Evolutionary conservation across 2,329 filamentous ascomycete genomes (phyloP).

Genomic region (Drechslera avenae): DNA sequence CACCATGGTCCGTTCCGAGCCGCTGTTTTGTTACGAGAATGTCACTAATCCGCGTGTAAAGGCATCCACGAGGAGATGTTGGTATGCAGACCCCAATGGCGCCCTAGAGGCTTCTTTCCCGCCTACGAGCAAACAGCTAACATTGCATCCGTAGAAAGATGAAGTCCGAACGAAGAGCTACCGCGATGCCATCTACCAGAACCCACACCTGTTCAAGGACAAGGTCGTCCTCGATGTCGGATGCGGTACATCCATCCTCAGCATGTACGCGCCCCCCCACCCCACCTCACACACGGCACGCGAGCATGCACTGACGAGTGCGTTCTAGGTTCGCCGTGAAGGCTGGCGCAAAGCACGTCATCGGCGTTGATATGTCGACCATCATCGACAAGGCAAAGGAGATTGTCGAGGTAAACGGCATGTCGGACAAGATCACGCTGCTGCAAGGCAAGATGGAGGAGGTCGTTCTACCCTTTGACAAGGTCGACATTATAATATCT

Average conservation of each 20-base stretch:
- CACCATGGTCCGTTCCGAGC: conserved; percentile 78
- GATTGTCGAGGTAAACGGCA: conserved; percentile 90
- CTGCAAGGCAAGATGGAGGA: conserved; percentile 99
- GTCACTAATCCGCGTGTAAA: conserved; percentile 55
- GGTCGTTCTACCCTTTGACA: conserved; percentile 86
- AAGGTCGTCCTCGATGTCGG: conserved; percentile 96
- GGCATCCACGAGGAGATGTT: conserved; percentile 98
- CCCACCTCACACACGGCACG: conserved; percentile 11
- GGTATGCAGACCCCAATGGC: conserved; percentile 62
- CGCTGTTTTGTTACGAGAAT: conserved; percentile 37
- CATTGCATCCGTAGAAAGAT: conserved; percentile 72
- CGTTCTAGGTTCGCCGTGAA: conserved; percentile 85
- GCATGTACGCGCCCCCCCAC: conserved; percentile 72
- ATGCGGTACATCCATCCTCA: conserved; percentile 96
- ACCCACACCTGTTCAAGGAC: conserved; percentile 90
- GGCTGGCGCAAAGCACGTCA: conserved; percentile 97
- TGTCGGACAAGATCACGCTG: conserved; percentile 94
- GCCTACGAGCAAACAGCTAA: conserved; percentile 15
- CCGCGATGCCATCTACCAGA: conserved; percentile 96
- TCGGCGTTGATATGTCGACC: conserved; percentile 99
- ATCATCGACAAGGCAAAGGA: conserved; percentile 98
- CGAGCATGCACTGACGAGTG: conserved; percentile 27
- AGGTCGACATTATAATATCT: conserved; percentile 99
- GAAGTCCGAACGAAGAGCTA: conserved; percentile 96
- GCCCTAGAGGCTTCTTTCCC: conserved; percentile 11